Evolutionary conservation across 768 basidiomycete genomes (phyloP).

Genomic region (Leucosporidium creatinivorum): DNA sequence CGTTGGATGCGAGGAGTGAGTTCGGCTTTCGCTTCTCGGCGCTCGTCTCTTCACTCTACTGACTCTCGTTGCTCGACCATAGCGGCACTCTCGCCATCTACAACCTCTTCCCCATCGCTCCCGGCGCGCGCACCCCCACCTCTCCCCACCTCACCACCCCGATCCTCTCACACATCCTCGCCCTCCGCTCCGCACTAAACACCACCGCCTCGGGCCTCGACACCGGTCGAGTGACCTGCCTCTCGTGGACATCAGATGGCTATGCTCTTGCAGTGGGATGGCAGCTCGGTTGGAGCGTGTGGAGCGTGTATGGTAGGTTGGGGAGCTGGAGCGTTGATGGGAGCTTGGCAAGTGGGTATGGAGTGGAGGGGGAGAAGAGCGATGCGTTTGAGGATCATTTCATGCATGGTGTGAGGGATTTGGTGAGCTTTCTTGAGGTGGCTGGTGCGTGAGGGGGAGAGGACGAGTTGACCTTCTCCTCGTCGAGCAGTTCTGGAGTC

Average conservation of each 20-base stretch:
- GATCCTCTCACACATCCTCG: conserved; percentile 31
- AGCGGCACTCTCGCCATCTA: conserved; percentile 28
- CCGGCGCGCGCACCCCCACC: neutral
- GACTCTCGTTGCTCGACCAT: neutral
- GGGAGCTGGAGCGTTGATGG: conserved; percentile 67
- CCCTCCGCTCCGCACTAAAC: conserved; percentile 29
- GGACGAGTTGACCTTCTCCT: neutral
- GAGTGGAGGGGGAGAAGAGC: conserved; percentile 24
- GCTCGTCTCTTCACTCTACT: neutral
- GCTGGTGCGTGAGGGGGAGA: neutral
- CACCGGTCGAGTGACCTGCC: conserved; percentile 15
- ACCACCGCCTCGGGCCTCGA: conserved; percentile 28
- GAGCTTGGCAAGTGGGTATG: conserved; percentile 43
- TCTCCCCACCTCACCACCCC: neutral
- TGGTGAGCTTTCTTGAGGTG: conserved; percentile 52
- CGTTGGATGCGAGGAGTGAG: conserved; percentile 29
- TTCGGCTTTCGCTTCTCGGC: neutral
- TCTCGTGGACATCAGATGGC: conserved; percentile 66
- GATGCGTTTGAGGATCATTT: conserved; percentile 66
- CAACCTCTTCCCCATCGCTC: neutral
- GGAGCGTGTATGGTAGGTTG: conserved; percentile 82
- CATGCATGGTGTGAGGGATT: conserved; percentile 66
- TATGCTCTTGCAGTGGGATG: conserved; percentile 91
- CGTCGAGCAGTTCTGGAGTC: conserved; percentile 74
- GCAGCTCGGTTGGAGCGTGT: conserved; percentile 80